Evolutionary conservation across 352 stramenopile species (phyloP).

Genomic region (Phytophthora capsici): DNA sequence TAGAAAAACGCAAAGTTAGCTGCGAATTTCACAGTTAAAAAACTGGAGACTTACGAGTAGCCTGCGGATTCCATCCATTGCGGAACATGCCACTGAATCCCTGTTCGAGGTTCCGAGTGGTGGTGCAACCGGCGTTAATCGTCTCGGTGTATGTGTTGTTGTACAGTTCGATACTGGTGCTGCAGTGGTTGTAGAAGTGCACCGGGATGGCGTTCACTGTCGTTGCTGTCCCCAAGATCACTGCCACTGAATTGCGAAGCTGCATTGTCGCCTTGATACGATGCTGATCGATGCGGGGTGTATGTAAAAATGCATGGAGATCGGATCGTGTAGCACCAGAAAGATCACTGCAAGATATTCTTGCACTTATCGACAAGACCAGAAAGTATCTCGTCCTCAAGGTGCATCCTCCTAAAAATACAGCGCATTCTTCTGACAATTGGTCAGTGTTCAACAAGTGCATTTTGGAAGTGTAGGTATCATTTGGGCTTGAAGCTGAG

Average conservation of each 20-base stretch:
- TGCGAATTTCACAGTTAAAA: background rate
- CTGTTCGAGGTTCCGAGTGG: slow-evolving; percentile 43
- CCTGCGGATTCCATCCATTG: slow-evolving; percentile 56
- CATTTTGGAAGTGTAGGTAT: background rate
- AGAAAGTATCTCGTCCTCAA: slow-evolving; percentile 37
- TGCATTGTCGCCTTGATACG: slow-evolving; percentile 19
- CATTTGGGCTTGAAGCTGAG: background rate
- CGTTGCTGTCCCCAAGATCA: slow-evolving; percentile 3
- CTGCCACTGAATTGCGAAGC: slow-evolving; percentile 1
- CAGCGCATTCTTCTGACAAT: background rate
- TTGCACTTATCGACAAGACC: slow-evolving; percentile 19
- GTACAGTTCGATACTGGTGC: slow-evolving; percentile 50
- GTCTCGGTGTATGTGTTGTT: slow-evolving; percentile 50
- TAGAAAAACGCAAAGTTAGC: slow-evolving; percentile 11
- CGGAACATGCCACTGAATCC: slow-evolving; percentile 74
- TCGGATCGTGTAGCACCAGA: background rate
- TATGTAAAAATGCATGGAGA: slow-evolving; percentile 20
- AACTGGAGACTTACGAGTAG: slow-evolving; percentile 41
- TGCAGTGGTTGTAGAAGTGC: slow-evolving; percentile 66
- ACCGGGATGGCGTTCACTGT: slow-evolving; percentile 43
- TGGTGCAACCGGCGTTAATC: slow-evolving; percentile 42
- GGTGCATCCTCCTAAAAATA: slow-evolving; percentile 10
- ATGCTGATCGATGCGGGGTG: slow-evolving; percentile 5
- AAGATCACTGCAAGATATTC: slow-evolving; percentile 4
- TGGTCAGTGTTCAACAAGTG: background rate